Evolutionary conservation across 495 filamentous ascomycete species (phyloP), one percentile per base, ranked within the genome.

Genomic region (Collariella sp.): DNA sequence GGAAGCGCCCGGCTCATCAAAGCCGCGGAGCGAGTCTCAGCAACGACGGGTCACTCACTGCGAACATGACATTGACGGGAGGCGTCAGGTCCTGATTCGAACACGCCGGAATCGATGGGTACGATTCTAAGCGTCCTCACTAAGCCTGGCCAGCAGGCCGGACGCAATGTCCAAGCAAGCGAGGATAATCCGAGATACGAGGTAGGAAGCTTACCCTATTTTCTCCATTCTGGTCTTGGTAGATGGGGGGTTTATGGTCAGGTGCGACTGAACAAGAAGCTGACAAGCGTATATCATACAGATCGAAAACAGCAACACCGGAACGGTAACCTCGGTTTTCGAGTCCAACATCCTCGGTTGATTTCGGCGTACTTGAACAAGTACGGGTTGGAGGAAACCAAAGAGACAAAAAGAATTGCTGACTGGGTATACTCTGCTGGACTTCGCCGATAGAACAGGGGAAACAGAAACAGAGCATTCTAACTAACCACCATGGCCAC

Each of bases 251-350:
- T n/a, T n/a, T n/a, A n/a, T n/a, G n/a, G n/a, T n/a, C n/a, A n/a
- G n/a, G n/a, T 31, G 0, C 18, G 26, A 29, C 12, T 11, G 18
- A 5, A 53, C 3, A 42, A 19, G n/a, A 12, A 41, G n/a, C 22
- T 24, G 34, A 15, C 12, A 20, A 12, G 7, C 42, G 16, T 7
- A 15, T 19, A n/a, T 18, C 15, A n/a, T 22, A 26, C 24, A 74
- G 72, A 73, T 75, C 43, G 50, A 67, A 50, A 75, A 75, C 38
- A 54, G 63, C 24, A 73, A 72, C 56, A 74, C 72, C 0, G 72
- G 72, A 23, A 75, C 72, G 59, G 29, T 58, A 41, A 68, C 68
- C 1, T 60, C 70, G 45, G 51, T 75, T 12, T 70, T 72, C 46
- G 70, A 75, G 61, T 57, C 55, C 48, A 75, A 73, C 56, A 72